phyloP scores from a whole-genome alignment of 2,329 filamentous ascomycete species.

The Ophiostoma himal-ulmi region DNA sequence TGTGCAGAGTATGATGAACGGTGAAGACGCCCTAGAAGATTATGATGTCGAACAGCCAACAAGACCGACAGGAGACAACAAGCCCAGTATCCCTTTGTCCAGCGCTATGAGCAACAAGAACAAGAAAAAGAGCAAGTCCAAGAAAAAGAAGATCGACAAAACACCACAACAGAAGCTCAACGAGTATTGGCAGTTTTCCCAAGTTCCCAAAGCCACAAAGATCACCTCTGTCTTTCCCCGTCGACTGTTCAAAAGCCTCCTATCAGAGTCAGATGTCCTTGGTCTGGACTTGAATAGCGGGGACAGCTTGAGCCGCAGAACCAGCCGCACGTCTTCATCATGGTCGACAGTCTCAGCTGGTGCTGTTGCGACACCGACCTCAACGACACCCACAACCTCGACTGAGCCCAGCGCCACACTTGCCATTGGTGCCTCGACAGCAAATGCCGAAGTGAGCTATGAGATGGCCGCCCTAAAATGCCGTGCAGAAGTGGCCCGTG shows the following conservation, averaged over 20 bases:
- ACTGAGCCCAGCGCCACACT: background rate
- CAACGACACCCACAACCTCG: background rate
- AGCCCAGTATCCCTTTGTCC: background rate
- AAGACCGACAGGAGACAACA: background rate
- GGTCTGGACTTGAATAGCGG: background rate
- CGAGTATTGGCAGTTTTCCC: constrained; percentile 41
- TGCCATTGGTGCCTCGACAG: background rate
- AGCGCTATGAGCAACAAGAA: background rate
- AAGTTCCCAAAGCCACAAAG: constrained; percentile 39
- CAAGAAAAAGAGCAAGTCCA: constrained; percentile 8
- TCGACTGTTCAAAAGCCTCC: constrained; percentile 35
- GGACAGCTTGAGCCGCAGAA: background rate
- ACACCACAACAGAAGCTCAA: constrained; percentile 38
- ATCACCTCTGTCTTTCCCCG: constrained; percentile 43
- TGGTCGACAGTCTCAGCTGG: constrained; percentile 15
- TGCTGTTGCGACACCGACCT: background rate
- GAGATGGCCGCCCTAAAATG: constrained; percentile 39
- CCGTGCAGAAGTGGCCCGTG: constrained; percentile 36
- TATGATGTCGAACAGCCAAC: background rate
- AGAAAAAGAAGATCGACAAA: constrained; percentile 8
- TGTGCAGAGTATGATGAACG: background rate
- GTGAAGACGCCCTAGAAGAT: background rate
- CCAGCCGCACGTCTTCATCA: constrained; percentile 11
- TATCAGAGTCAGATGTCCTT: constrained; percentile 25
- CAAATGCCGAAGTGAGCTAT: constrained; percentile 31